These are phyloP conservation scores for Fallopia convolvulus DNA, from an alignment of 148 eudicot genomes.

Conservation along the genomic window DNA sequence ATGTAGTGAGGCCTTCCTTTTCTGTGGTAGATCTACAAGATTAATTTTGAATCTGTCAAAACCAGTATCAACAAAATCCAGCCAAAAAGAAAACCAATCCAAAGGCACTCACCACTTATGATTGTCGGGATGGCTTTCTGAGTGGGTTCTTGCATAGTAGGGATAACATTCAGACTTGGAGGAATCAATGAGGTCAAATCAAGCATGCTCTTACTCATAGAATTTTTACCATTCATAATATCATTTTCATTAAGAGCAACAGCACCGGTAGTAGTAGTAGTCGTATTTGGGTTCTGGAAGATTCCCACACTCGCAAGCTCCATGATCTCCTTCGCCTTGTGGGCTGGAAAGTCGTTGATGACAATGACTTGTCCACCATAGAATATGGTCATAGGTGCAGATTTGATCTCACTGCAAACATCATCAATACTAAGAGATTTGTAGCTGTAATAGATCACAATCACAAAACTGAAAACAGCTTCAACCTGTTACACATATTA, in stretches of 20 bases:
- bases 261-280: not conserved
- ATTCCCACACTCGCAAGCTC: constrained; percentile 42
- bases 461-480: not conserved
- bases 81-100: not conserved
- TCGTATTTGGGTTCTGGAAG: not conserved
- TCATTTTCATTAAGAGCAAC: not conserved
- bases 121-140: constrained; percentile 24
- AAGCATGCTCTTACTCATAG: not conserved
- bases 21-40: constrained; percentile 49
- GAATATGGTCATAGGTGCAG: constrained; percentile 84
- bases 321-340: constrained; percentile 72
- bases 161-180: not conserved
- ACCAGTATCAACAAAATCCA: not conserved
- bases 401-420: constrained; percentile 11
- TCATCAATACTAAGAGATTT: not conserved
- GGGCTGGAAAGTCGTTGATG: constrained; percentile 61
- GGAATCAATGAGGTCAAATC: not conserved
- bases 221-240: not conserved
- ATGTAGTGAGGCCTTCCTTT: constrained; percentile 74
- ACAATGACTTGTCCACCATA: constrained; percentile 75
- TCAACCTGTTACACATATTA: not conserved
- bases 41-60: not conserved
- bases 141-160: not conserved
- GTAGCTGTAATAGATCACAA: not conserved
- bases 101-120: constrained; percentile 33